Evolutionary conservation across 2,329 filamentous ascomycete species (phyloP).

Genomic region (Colletotrichum sp.): DNA sequence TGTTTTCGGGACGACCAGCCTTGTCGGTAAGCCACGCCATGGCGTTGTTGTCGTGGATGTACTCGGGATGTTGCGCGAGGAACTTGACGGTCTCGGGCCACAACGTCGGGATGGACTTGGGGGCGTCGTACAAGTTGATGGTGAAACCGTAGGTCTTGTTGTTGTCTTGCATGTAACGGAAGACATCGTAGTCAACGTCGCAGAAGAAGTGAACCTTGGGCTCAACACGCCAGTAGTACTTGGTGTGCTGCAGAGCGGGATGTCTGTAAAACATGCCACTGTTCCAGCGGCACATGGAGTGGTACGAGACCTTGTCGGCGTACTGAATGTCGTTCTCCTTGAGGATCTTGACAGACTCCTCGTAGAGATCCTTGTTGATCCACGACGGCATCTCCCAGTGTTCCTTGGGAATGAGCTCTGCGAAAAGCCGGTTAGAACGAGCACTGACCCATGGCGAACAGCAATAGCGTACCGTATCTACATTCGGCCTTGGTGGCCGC

Average conservation of each 20-base stretch:
- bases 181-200: constrained; percentile 97
- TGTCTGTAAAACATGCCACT: constrained; percentile 98
- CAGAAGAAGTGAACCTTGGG: constrained; percentile 99
- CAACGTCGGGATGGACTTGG: constrained; percentile 81
- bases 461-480: constrained; percentile 70
- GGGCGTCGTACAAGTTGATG: constrained; percentile 94
- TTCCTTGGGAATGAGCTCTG: constrained; percentile 89
- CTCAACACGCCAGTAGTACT: constrained; percentile 98
- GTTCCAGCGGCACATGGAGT: constrained; percentile 99
- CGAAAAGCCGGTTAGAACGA: constrained; percentile 15
- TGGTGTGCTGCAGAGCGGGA: constrained; percentile 78
- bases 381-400: constrained; percentile 93
- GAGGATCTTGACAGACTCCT: constrained; percentile 83
- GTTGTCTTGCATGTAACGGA: constrained; percentile 96
- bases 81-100: constrained; percentile 98
- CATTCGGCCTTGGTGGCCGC: constrained; percentile 88
- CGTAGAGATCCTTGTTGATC: constrained; percentile 88
- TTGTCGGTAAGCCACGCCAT: constrained; percentile 87
- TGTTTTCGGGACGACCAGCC: constrained; percentile 77
- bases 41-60: constrained; percentile 84
- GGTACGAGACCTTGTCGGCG: constrained; percentile 86
- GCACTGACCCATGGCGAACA: background rate
- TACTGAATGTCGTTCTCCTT: constrained; percentile 90
- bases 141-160: constrained; percentile 99
- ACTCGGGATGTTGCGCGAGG: constrained; percentile 80